Evolutionary conservation across 331 rosid species (phyloP).

Genomic region (Cydonia oblonga): DNA sequence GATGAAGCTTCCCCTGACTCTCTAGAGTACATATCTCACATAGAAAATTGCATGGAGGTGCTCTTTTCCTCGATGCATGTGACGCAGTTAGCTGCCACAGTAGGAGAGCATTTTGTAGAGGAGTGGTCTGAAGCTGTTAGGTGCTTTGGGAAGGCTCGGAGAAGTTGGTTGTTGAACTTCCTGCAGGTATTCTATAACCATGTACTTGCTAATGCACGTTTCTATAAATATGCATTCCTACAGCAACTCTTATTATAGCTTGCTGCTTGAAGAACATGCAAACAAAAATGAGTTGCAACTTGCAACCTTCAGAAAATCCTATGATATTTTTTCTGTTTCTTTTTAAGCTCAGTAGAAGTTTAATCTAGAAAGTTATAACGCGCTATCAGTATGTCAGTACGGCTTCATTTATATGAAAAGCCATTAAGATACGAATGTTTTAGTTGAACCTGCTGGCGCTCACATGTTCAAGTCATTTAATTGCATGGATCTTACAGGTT

Average conservation of each 20-base stretch:
- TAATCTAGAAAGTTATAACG: background rate
- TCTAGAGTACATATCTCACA: slow-evolving; percentile 37
- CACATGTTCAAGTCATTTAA: background rate
- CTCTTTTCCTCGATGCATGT: slow-evolving; percentile 63
- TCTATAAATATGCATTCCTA: background rate
- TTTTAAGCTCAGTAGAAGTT: background rate
- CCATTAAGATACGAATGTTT: background rate
- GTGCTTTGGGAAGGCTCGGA: slow-evolving; percentile 77
- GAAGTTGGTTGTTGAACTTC: slow-evolving; percentile 58
- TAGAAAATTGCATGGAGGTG: slow-evolving; percentile 72
- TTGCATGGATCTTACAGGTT: slow-evolving; percentile 38
- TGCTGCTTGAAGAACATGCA: background rate
- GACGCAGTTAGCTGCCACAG: slow-evolving; percentile 17
- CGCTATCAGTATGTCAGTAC: background rate
- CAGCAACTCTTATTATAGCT: background rate
- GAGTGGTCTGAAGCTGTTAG: slow-evolving; percentile 73
- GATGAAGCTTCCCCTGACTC: slow-evolving; percentile 57
- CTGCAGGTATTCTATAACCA: slow-evolving; percentile 38
- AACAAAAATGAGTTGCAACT: background rate
- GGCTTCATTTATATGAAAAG: background rate
- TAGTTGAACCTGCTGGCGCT: background rate
- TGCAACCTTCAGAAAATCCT: background rate
- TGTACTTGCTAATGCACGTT: background rate
- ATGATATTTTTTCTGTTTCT: background rate
- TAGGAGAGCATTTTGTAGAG: slow-evolving; percentile 17